These are phyloP conservation scores for Apiotrichum brassicae DNA, from an alignment of 1,284 basidiomycete species.

Conservation along the genomic window DNA sequence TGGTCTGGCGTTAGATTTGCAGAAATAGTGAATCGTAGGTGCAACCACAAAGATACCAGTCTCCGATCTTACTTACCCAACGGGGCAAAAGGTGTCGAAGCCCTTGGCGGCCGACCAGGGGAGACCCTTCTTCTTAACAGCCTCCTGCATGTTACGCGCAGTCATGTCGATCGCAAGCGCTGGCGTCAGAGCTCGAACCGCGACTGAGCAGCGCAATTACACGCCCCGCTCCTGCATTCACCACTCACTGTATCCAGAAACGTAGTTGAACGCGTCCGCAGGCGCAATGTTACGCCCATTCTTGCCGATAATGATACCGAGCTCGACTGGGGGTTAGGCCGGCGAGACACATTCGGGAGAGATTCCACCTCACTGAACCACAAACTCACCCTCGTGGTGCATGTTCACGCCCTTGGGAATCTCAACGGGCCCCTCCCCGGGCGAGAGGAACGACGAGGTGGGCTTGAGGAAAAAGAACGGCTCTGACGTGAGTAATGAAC, in stretches of 20 bases:
- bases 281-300: slow-evolving; percentile 71
- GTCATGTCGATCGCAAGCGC: slow-evolving; percentile 94
- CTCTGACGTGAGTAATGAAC: slow-evolving; percentile 49
- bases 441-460: slow-evolving; percentile 77
- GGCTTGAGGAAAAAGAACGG: slow-evolving; percentile 99
- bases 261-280: slow-evolving; percentile 64
- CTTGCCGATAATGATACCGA: slow-evolving; percentile 91
- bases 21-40: not conserved
- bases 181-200: slow-evolving; percentile 44
- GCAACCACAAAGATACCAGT: too few relatives aligned
- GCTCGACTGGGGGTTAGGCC: slow-evolving; percentile 66
- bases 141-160: slow-evolving; percentile 88
- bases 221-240: too few relatives aligned
- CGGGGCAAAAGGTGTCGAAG: slow-evolving; percentile 81
- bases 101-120: slow-evolving; percentile 93
- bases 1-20: slow-evolving; percentile 48
- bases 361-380: not conserved
- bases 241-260: slow-evolving; percentile 86
- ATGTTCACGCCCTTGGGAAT: slow-evolving; percentile 76
- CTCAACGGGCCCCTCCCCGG: slow-evolving; percentile 63
- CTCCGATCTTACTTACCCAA: slow-evolving; percentile 47
- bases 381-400: slow-evolving; percentile 76
- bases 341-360: too few relatives aligned
- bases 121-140: slow-evolving; percentile 82
- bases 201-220: too few relatives aligned